Conservation (phyloP, 2,329 filamentous ascomycete species). For the Fusarium xyrophilum region DNA sequence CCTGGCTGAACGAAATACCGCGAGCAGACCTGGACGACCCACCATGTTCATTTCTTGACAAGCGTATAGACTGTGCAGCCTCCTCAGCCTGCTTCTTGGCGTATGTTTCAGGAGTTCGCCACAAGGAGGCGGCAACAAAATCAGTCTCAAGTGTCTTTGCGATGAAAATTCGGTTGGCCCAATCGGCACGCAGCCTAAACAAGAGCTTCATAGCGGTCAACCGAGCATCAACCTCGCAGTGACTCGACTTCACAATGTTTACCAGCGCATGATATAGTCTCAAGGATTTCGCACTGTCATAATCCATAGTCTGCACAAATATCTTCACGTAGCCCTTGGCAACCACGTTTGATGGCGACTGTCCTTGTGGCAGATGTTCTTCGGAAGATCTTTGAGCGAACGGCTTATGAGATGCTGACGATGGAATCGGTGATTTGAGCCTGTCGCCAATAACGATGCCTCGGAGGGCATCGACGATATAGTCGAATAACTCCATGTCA, state of each 20-base stretch:
- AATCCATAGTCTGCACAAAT: conserved; percentile 76
- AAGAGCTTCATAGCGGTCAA: conserved; percentile 78
- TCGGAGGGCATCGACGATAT: conserved; percentile 61
- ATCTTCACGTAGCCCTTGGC: conserved; percentile 75
- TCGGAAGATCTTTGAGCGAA: conserved; percentile 33
- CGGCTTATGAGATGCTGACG: conserved; percentile 39
- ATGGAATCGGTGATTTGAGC: conserved; percentile 51
- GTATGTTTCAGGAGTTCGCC: conserved; percentile 65
- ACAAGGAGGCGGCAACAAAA: conserved; percentile 74
- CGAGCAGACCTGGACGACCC: conserved; percentile 51
- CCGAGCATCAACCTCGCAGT: conserved; percentile 71
- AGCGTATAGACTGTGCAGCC: conserved; percentile 53
- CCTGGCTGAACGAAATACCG: conserved; percentile 61
- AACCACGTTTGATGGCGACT: conserved; percentile 73
- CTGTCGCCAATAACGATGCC: conserved; percentile 59
- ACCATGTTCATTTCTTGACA: conserved; percentile 54
- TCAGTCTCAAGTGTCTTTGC: conserved; percentile 74
- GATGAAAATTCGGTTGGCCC: conserved; percentile 77
- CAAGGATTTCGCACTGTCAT: conserved; percentile 68
- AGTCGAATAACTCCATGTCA: conserved; percentile 64
- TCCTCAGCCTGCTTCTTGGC: conserved; percentile 61
- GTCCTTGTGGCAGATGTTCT: conserved; percentile 39
- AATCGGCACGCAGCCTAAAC: conserved; percentile 84
- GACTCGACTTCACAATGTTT: conserved; percentile 65
- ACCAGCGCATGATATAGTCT: conserved; percentile 69